phyloP scores from a whole-genome alignment of 2,329 filamentous ascomycete species.

The Sphaerulina populicola region DNA sequence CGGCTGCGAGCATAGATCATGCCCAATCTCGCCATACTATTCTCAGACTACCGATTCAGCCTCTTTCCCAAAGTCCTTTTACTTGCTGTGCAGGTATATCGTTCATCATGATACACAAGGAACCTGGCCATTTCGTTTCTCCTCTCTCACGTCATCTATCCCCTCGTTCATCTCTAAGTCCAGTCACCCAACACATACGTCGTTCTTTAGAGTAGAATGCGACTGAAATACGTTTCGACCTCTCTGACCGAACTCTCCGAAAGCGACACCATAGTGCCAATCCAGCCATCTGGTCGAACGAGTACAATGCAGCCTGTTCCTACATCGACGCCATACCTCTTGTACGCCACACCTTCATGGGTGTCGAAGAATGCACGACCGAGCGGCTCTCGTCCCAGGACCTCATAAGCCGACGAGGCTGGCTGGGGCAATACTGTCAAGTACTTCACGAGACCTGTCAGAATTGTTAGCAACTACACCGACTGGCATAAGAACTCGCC shows the following conservation, averaged over 20 bases:
- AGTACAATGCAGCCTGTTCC: constrained; percentile 11
- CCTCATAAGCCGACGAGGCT: constrained; percentile 29
- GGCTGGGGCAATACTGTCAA: constrained; percentile 26
- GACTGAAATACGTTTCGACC: background rate
- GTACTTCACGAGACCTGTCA: constrained; percentile 21
- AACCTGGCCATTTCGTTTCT: too few relatives aligned
- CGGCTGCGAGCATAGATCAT: too few relatives aligned
- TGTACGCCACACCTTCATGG: constrained; percentile 11
- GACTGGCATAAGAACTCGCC: too few relatives aligned
- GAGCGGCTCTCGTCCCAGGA: constrained; percentile 25
- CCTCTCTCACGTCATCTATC: too few relatives aligned
- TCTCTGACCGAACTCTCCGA: background rate
- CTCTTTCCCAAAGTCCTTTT: too few relatives aligned
- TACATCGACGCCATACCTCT: constrained; percentile 13
- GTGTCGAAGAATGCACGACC: constrained; percentile 18
- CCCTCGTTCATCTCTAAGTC: too few relatives aligned
- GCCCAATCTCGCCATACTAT: too few relatives aligned
- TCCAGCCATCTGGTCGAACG: constrained; percentile 22
- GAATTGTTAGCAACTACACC: constrained; percentile 15
- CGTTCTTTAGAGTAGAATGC: background rate
- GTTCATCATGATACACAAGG: too few relatives aligned
- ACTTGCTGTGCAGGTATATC: too few relatives aligned
- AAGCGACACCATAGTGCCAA: constrained; percentile 11
- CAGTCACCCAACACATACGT: background rate
- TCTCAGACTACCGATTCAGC: too few relatives aligned